These are phyloP conservation scores for Fusarium buxicola DNA, from an alignment of 2,329 filamentous ascomycete species.

Conservation along the genomic window DNA sequence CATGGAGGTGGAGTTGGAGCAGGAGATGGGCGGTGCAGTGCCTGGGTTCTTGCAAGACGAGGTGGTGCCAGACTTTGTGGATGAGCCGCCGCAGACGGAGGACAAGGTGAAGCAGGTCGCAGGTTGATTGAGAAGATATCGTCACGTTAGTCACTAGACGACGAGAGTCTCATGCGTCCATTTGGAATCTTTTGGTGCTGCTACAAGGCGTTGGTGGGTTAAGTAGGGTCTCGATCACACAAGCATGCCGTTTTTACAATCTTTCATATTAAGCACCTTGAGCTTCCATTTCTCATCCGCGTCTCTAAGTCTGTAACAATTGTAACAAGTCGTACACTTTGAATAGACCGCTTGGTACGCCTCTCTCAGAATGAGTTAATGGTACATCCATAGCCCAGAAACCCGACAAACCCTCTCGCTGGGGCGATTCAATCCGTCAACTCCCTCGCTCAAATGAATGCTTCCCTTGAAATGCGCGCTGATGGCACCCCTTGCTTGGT, in stretches of 20 bases:
- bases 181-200: conserved; percentile 8
- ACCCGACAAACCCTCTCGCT: conserved; percentile 13
- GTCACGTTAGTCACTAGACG: not conserved
- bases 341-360: not conserved
- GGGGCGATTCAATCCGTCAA: conserved; percentile 26
- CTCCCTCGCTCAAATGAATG: conserved; percentile 40
- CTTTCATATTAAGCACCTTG: conserved; percentile 2
- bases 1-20: conserved; percentile 91
- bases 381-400: conserved; percentile 22
- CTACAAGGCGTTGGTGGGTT: conserved; percentile 43
- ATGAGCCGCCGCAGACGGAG: conserved; percentile 81
- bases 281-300: not conserved
- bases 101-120: conserved; percentile 87
- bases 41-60: conserved; percentile 93
- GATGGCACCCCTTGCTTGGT: not conserved
- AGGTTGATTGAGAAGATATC: conserved; percentile 52
- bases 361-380: conserved; percentile 10
- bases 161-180: not conserved
- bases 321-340: conserved; percentile 6
- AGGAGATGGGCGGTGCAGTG: conserved; percentile 71
- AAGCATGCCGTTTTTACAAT: conserved; percentile 30
- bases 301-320: not conserved
- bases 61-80: conserved; percentile 87
- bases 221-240: conserved; percentile 19
- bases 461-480: conserved; percentile 7